Evolutionary conservation across 73 alveolate species (phyloP).

Genomic region (Paraurostyla sp.): DNA sequence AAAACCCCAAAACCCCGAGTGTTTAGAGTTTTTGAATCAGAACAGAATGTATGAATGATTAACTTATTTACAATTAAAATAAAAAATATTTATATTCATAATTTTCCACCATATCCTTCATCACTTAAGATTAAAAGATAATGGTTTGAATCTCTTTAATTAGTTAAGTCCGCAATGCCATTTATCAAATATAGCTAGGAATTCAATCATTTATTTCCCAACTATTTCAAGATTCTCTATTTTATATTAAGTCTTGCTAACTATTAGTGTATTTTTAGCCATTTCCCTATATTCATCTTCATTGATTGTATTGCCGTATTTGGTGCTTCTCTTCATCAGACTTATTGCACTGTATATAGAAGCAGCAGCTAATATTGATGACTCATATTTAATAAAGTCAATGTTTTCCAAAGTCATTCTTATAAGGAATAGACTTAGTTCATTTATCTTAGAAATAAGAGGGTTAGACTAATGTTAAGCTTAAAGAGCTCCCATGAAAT

Average conservation of each 20-base stretch:
- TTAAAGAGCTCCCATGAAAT: neutral
- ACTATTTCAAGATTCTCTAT: neutral
- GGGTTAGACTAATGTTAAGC: neutral
- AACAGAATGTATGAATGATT: too few relatives aligned
- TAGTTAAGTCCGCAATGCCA: slow-evolving; percentile 49
- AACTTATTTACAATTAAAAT: too few relatives aligned
- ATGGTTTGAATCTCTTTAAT: slow-evolving; percentile 42
- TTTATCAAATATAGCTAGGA: slow-evolving; percentile 7
- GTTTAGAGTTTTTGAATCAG: too few relatives aligned
- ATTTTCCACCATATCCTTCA: too few relatives aligned
- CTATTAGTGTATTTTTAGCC: neutral
- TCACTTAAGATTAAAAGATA: slow-evolving; percentile 45
- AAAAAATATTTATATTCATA: too few relatives aligned
- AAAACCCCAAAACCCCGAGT: too few relatives aligned
- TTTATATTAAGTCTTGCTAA: neutral
- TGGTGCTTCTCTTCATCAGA: slow-evolving; percentile 7
- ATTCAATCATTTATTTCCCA: neutral
- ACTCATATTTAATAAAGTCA: neutral
- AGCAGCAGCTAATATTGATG: slow-evolving; percentile 25
- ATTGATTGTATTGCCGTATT: neutral
- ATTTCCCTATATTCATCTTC: neutral
- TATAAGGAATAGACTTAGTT: neutral
- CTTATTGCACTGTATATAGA: slow-evolving; percentile 29
- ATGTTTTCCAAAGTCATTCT: slow-evolving; percentile 23
- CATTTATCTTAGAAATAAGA: neutral